These are phyloP conservation scores for Dothiorella sarmentorum DNA, from an alignment of 2,329 filamentous ascomycete genomes.

Conservation along the genomic window DNA sequence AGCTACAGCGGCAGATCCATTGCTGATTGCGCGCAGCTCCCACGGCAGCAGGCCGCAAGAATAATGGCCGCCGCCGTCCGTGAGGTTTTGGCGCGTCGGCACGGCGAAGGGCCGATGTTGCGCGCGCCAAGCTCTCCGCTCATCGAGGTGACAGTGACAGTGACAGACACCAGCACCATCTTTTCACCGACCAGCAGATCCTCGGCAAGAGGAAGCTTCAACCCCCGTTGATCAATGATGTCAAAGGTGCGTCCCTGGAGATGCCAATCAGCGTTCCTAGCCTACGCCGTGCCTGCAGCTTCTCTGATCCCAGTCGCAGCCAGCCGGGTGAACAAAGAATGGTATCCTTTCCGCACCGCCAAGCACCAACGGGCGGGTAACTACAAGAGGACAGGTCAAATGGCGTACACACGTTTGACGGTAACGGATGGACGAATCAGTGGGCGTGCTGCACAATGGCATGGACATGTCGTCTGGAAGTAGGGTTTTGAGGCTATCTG, in stretches of 20 bases:
- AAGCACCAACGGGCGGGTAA: constrained; percentile 50
- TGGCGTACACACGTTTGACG: constrained; percentile 47
- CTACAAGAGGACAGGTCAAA: constrained; percentile 44
- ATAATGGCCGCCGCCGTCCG: constrained; percentile 1
- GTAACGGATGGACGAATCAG: constrained; percentile 31
- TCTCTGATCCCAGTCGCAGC: constrained; percentile 50
- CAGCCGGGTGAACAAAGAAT: constrained; percentile 54
- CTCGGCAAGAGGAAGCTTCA: constrained; percentile 43
- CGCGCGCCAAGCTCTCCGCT: constrained; percentile 20
- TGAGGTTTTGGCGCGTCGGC: constrained; percentile 10
- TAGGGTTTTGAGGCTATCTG: too few relatives aligned
- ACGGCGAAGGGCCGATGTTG: constrained; percentile 1
- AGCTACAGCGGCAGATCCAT: constrained; percentile 3
- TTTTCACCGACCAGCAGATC: constrained; percentile 38
- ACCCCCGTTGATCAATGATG: constrained; percentile 53
- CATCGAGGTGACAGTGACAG: too few relatives aligned
- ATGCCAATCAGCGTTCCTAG: not conserved
- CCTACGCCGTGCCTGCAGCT: constrained; percentile 36
- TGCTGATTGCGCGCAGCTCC: not conserved
- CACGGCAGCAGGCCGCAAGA: not conserved
- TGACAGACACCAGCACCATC: too few relatives aligned
- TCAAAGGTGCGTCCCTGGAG: constrained; percentile 36
- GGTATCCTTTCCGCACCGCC: constrained; percentile 51
- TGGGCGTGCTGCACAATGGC: constrained; percentile 25
- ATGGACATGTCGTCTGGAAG: too few relatives aligned